phyloP scores from a whole-genome alignment of 768 basidiomycete species.

The Panaeolus papilionaceus region DNA sequence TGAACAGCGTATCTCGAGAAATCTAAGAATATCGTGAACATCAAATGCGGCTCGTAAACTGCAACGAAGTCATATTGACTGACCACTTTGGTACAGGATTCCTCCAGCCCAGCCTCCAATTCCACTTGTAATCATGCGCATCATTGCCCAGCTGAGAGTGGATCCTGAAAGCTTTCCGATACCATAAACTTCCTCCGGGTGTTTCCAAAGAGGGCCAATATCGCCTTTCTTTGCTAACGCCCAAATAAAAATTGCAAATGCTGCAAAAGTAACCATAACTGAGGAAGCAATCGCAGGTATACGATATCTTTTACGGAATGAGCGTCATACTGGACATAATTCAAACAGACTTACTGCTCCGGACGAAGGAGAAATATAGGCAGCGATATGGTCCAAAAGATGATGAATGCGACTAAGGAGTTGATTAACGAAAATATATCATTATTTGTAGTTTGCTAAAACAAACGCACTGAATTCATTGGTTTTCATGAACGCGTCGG shows the following conservation, averaged over 20 bases:
- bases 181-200: conserved; percentile 35
- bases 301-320: background rate
- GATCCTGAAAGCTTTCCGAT: conserved; percentile 30
- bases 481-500: conserved; percentile 34
- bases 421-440: background rate
- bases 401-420: conserved; percentile 34
- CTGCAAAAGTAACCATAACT: conserved; percentile 32
- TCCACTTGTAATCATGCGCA: conserved; percentile 37
- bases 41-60: background rate
- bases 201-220: conserved; percentile 34
- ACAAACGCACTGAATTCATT: conserved; percentile 35
- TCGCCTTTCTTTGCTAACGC: conserved; percentile 37
- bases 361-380: conserved; percentile 36
- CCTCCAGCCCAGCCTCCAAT: conserved; percentile 40
- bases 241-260: conserved; percentile 36
- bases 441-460: background rate
- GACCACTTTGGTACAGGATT: conserved; percentile 28
- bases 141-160: conserved; percentile 36
- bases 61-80: background rate
- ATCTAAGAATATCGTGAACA: conserved; percentile 24
- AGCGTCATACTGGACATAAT: background rate
- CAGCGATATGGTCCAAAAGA: conserved; percentile 35
- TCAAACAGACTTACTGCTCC: conserved; percentile 31
- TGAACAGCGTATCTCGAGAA: conserved; percentile 39
- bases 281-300: conserved; percentile 32